Evolutionary conservation across 176 grass and related monocot species (phyloP).

Genomic region (Zea luxurians): DNA sequence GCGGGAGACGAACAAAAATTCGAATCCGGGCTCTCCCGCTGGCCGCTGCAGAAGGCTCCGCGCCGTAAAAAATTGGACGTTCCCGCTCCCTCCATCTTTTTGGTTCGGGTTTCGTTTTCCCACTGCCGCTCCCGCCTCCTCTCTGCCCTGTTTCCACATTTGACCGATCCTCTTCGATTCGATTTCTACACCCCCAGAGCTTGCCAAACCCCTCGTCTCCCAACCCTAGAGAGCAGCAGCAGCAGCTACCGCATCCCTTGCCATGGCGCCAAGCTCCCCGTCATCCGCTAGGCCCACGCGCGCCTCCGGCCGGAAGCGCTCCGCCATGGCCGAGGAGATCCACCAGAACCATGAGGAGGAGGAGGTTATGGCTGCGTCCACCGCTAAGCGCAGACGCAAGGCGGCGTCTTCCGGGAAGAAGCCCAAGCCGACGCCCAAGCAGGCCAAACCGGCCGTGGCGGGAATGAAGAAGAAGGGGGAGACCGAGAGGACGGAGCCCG

Average conservation of each 20-base stretch:
- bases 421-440: slow-evolving; percentile 3
- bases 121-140: no score
- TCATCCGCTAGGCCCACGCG: background rate
- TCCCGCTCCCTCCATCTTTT: no score
- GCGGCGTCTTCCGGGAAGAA: background rate
- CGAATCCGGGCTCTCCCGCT: no score
- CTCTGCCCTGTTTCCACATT: no score
- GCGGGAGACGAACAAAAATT: no score
- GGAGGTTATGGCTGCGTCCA: background rate
- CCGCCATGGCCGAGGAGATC: background rate
- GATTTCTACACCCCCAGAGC: no score
- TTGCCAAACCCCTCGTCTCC: no score
- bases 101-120: no score
- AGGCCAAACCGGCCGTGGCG: slow-evolving; percentile 22
- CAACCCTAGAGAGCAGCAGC: background rate
- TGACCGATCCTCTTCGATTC: no score
- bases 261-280: slow-evolving; percentile 31
- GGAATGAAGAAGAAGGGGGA: background rate
- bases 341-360: background rate
- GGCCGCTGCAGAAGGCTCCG: no score
- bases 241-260: background rate
- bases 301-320: slow-evolving; percentile 14
- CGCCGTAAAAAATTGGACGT: no score
- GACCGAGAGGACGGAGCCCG: background rate
- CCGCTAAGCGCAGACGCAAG: background rate